Evolutionary conservation across 2,329 filamentous ascomycete species (phyloP).

Genomic region (Lecanosticta acicola): DNA sequence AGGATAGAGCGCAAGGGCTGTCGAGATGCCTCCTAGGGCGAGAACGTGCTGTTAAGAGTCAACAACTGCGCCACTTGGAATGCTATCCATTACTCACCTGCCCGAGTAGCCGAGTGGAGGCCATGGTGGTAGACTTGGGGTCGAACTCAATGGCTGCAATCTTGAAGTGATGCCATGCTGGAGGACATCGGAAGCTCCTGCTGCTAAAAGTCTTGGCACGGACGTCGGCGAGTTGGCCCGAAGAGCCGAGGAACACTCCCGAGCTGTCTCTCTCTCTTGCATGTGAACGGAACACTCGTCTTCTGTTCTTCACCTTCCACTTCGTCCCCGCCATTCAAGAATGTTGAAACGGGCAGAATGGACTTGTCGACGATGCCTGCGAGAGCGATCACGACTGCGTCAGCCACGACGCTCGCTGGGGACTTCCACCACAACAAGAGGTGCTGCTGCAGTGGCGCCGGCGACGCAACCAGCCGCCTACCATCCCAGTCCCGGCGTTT

Average conservation of each 20-base stretch:
- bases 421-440: constrained; percentile 24
- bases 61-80: constrained; percentile 5
- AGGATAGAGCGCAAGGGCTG: constrained; percentile 44
- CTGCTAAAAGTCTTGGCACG: not conserved
- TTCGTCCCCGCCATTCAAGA: constrained; percentile 5
- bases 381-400: constrained; percentile 27
- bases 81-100: constrained; percentile 37
- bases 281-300: constrained; percentile 8
- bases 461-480: constrained; percentile 23
- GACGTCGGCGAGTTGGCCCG: not conserved
- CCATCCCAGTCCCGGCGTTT: constrained; percentile 34
- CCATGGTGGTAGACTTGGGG: constrained; percentile 37
- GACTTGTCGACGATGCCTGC: constrained; percentile 58
- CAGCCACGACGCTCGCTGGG: constrained; percentile 22
- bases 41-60: constrained; percentile 43
- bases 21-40: constrained; percentile 43
- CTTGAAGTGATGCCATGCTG: not conserved
- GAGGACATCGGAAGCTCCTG: not conserved
- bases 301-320: constrained; percentile 4
- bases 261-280: not conserved
- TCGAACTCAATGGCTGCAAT: constrained; percentile 1
- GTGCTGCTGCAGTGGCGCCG: constrained; percentile 33
- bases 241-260: not conserved
- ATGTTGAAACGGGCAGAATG: constrained; percentile 47
- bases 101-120: constrained; percentile 49